These are phyloP conservation scores for Tetracentron sinense DNA, from an alignment of 164 flowering plant genomes.

Conservation along the genomic window DNA sequence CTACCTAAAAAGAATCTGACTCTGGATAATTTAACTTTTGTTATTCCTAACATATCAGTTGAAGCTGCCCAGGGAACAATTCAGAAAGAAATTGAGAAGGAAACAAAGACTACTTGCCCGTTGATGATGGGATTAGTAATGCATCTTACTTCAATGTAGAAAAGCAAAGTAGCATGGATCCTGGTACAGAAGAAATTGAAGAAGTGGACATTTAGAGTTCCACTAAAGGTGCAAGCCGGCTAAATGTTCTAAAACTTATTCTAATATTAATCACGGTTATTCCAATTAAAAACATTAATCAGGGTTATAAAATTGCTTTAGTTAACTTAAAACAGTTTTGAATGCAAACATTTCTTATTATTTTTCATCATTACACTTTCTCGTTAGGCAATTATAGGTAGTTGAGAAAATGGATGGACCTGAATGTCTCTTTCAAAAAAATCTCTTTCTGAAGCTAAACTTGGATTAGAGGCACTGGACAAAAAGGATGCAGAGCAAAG, in stretches of 20 bases:
- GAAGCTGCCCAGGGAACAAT: conserved; percentile 41
- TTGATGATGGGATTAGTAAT: conserved; percentile 32
- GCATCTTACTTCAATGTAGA: conserved; percentile 33
- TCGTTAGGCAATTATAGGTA: conserved; percentile 38
- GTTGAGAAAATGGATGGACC: conserved; percentile 77
- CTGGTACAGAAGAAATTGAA: conserved; percentile 75
- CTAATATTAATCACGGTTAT: too few relatives aligned
- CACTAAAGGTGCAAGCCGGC: conserved; percentile 62
- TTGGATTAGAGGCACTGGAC: conserved; percentile 65
- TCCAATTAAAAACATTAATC: too few relatives aligned
- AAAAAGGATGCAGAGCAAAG: conserved; percentile 84
- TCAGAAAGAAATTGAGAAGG: too few relatives aligned
- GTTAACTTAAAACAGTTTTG: too few relatives aligned
- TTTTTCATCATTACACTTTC: background rate
- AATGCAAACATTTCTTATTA: too few relatives aligned
- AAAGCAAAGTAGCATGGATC: conserved; percentile 37
- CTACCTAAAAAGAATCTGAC: too few relatives aligned
- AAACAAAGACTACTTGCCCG: conserved; percentile 28
- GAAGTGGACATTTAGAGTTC: conserved; percentile 82
- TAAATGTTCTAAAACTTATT: too few relatives aligned
- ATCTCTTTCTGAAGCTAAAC: conserved; percentile 59
- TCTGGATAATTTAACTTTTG: too few relatives aligned
- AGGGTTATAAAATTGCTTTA: too few relatives aligned
- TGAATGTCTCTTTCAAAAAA: conserved; percentile 67
- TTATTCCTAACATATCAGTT: conserved; percentile 41